phyloP scores from a whole-genome alignment of 2,329 filamentous ascomycete genomes.

The Colletotrichum chrysophilum region DNA sequence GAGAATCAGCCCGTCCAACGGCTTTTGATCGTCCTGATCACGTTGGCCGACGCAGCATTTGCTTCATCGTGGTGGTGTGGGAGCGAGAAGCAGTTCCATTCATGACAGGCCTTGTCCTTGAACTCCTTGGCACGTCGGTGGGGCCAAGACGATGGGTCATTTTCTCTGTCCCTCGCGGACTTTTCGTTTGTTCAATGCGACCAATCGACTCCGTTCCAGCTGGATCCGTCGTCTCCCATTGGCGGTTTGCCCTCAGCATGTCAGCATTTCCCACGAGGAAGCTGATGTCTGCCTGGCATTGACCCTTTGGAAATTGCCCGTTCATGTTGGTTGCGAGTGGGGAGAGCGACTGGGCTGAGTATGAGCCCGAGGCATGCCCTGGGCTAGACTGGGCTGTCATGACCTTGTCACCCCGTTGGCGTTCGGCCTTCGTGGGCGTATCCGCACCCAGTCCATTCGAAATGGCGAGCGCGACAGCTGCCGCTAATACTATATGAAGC shows the following conservation, averaged over 20 bases:
- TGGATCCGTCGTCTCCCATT: neutral
- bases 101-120: neutral
- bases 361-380: neutral
- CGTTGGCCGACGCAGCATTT: neutral
- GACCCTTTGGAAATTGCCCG: neutral
- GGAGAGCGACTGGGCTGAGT: neutral
- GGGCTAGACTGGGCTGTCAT: neutral
- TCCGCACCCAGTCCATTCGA: neutral
- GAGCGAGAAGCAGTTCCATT: neutral
- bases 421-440: neutral
- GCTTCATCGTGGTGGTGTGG: neutral
- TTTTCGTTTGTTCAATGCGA: neutral
- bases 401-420: neutral
- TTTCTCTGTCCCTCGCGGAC: neutral
- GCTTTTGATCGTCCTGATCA: neutral
- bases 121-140: neutral
- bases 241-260: neutral
- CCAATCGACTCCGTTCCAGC: neutral
- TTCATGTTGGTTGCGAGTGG: neutral
- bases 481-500: neutral
- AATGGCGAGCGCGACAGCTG: neutral
- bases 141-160: neutral
- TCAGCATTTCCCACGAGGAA: neutral
- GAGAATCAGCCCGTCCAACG: neutral
- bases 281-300: constrained; percentile 4